Base-by-base conservation (phyloP, 164 flowering plant genomes). In the Chimonanthus praecox region DNA sequence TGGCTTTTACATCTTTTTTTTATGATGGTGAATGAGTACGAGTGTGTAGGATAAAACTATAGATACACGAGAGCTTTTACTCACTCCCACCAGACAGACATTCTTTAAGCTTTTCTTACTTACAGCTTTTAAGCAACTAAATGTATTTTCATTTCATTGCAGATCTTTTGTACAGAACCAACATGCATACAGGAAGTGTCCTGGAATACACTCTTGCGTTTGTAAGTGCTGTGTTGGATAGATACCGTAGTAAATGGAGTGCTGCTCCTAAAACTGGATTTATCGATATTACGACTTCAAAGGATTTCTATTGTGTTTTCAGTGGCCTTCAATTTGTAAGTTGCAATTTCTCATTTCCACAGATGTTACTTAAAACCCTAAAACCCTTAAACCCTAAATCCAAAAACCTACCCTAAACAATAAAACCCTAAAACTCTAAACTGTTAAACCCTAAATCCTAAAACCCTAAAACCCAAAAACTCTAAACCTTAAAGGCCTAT, bases 271-370 rank as follows among this genome's bases (percentile, higher is more conserved):
- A 90, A 82, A 93, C 99, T 47, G 99, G 99, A 47, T 95, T 95
- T 73, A 82, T 95, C 71, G 99, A 95, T 85, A 95, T 95, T 66
- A 93, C 99, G 73, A 93, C 94, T 76, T 86, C 99, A 67, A 91
- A 89, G 82, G 99, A 95, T 79, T 92, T 91, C 84, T 91, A 92
- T 75, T 94, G 99, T 33, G 87, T 93, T 79, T 93, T 82, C 61
- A 90, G 98, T 79, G 99, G 99, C 82, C 97, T 95, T 68, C 99
- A 95, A 83, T 87, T 93, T 74, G 99, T 95, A 90, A 89, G 85
- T 58, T 72, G 43, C 43, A 45, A 68, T 21, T 65, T 58, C 33
- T 33, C 33, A 33, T 33, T 33, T 33, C 33, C 33, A 33, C 33
- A 33, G 33, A 33, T 33, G 33, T 33, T 33, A 33, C 33, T 33